phyloP scores from a whole-genome alignment of 306 rosid species.

The Medicago arabica region DNA sequence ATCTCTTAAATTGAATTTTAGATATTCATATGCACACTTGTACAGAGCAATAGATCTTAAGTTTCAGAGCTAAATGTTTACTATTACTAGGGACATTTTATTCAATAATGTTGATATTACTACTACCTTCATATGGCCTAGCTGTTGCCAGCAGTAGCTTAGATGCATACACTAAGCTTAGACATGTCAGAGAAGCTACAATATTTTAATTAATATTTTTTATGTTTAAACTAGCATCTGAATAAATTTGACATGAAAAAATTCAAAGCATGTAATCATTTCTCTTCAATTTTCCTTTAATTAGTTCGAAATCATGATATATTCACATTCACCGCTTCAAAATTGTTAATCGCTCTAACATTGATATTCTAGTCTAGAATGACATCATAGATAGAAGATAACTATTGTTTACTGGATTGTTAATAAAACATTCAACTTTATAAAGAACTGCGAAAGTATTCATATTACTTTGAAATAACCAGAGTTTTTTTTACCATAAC shows the following conservation, averaged over 20 bases:
- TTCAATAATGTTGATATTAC: constrained; percentile 7
- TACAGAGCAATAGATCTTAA: constrained; percentile 7
- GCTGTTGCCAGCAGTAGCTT: constrained; percentile 20
- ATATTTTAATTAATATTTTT: not conserved
- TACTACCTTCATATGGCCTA: not conserved
- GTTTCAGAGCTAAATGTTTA: not conserved
- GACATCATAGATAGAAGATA: not conserved
- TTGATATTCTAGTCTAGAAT: not conserved
- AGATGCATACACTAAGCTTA: constrained; percentile 17
- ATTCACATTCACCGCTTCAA: not conserved
- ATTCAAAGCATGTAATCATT: not conserved
- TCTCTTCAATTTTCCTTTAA: not conserved
- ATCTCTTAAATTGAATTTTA: constrained; percentile 19
- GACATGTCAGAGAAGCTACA: constrained; percentile 4
- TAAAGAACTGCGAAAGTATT: constrained; percentile 7
- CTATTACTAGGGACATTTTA: not conserved
- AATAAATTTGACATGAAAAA: constrained; percentile 5
- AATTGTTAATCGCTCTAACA: not conserved
- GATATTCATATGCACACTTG: constrained; percentile 16
- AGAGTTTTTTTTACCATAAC: not conserved
- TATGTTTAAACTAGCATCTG: constrained; percentile 4
- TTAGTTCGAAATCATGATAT: constrained; percentile 14
- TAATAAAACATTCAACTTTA: not conserved
- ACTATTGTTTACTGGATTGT: not conserved
- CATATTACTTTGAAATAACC: not conserved